Evolutionary conservation across 2,329 filamentous ascomycete genomes (phyloP).

Genomic region (Cladosporium austrohemisphaericum): DNA sequence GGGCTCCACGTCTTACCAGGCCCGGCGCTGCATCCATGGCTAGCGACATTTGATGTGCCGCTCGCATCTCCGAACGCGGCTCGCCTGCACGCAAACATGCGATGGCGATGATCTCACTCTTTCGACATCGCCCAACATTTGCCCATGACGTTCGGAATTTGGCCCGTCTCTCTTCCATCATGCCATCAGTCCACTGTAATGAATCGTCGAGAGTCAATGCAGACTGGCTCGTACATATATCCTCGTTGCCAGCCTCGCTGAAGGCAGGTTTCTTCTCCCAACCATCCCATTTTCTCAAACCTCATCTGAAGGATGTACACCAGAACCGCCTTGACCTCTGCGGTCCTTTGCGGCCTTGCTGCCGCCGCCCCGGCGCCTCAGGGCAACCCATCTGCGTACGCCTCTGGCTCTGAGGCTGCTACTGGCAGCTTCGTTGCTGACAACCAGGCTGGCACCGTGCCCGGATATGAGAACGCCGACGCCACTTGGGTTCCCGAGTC

Average conservation of each 20-base stretch:
- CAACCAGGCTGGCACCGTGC: slow-evolving; percentile 27
- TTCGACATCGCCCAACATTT: slow-evolving; percentile 14
- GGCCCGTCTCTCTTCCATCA: too few relatives aligned
- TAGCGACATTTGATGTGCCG: background rate
- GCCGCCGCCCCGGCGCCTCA: slow-evolving; percentile 36
- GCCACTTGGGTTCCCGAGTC: slow-evolving; percentile 39
- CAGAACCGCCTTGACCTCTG: slow-evolving; percentile 33
- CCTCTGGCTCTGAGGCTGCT: slow-evolving; percentile 2
- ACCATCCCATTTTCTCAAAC: background rate
- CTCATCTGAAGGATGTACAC: slow-evolving; percentile 34
- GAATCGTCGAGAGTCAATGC: background rate
- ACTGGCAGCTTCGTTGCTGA: slow-evolving; percentile 17
- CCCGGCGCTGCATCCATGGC: background rate
- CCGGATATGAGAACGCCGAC: slow-evolving; percentile 45
- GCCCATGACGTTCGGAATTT: slow-evolving; percentile 10
- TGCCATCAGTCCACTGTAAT: slow-evolving; percentile 5
- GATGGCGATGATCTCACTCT: slow-evolving; percentile 14
- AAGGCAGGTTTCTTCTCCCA: background rate
- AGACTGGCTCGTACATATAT: background rate
- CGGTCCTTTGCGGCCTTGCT: slow-evolving; percentile 33
- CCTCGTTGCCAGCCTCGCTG: background rate
- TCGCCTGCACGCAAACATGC: slow-evolving; percentile 2
- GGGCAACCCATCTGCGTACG: slow-evolving; percentile 14
- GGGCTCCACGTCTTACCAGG: slow-evolving; percentile 6
- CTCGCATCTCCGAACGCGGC: slow-evolving; percentile 10